Evolutionary conservation across 2,329 filamentous ascomycete genomes (phyloP).

Genomic region (Arachnopeziza araneosa): DNA sequence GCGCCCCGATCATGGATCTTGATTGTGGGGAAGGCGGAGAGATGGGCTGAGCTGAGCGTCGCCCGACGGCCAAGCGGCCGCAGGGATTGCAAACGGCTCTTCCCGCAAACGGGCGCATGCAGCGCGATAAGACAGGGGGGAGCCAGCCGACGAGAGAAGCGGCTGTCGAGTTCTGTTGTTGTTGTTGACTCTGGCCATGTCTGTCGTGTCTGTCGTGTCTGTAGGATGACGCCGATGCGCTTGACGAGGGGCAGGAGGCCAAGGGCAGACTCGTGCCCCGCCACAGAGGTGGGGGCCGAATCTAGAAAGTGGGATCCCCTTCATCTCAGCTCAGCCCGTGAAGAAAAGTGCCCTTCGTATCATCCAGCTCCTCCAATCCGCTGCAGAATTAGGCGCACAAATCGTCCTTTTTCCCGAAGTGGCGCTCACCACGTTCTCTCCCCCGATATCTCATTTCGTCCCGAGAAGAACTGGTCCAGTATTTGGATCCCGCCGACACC

Average conservation of each 20-base stretch:
- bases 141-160: not conserved
- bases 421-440: slow-evolving; percentile 53
- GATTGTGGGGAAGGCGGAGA: not conserved
- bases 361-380: slow-evolving; percentile 42
- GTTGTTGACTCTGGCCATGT: not conserved
- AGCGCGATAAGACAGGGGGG: not conserved
- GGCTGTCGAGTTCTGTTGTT: not conserved
- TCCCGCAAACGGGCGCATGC: not conserved
- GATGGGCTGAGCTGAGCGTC: not conserved
- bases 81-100: not conserved
- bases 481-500: slow-evolving; percentile 45
- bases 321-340: slow-evolving; percentile 36
- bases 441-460: slow-evolving; percentile 43
- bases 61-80: not conserved
- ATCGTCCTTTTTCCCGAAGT: slow-evolving; percentile 49
- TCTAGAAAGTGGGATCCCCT: slow-evolving; percentile 27
- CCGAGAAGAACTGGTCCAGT: slow-evolving; percentile 38
- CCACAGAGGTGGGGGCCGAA: not conserved
- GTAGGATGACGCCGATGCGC: too few species aligned
- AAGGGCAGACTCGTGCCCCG: not conserved
- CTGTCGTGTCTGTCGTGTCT: not conserved
- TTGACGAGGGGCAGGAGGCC: not conserved
- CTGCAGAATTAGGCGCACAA: slow-evolving; percentile 39
- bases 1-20: not conserved
- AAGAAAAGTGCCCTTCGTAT: slow-evolving; percentile 43